Percentiles rank a stretch among this genome's conserved stretches.
phyloP scores from a whole-genome alignment of 2,329 filamentous ascomycete genomes.

The Rosellinia necatrix region DNA sequence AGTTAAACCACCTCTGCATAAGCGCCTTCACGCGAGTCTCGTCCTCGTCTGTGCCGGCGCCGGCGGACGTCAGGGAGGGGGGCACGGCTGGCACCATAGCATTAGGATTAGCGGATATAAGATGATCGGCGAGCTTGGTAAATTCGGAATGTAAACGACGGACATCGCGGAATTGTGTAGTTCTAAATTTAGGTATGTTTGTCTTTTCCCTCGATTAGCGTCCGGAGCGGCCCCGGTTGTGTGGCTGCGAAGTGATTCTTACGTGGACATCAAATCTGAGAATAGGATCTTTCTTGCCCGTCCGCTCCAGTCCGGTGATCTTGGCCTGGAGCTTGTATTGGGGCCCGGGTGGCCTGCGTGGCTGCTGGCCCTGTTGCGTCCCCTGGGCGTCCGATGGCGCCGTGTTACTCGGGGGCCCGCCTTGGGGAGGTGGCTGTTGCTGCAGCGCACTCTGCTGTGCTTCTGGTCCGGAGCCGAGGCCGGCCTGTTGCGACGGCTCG shows the following conservation, averaged over 20 bases:
- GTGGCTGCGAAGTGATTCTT: conserved; percentile 44
- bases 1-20: conserved; percentile 94
- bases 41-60: conserved; percentile 94
- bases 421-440: conserved; percentile 31
- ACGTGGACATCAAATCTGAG: conserved; percentile 96
- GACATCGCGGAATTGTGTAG: conserved; percentile 97
- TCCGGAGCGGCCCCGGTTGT: neutral
- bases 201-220: conserved; percentile 62
- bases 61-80: conserved; percentile 90
- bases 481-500: conserved; percentile 39
- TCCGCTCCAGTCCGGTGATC: conserved; percentile 90
- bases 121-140: conserved; percentile 90
- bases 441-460: conserved; percentile 30
- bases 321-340: conserved; percentile 90
- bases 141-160: conserved; percentile 95
- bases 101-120: conserved; percentile 97
- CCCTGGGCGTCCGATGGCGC: conserved; percentile 33
- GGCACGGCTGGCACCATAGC: conserved; percentile 92
- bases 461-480: conserved; percentile 33
- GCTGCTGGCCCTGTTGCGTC: conserved; percentile 45
- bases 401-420: conserved; percentile 26
- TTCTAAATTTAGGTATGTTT: conserved; percentile 96
- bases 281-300: conserved; percentile 93
- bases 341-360: conserved; percentile 64
- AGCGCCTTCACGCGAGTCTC: conserved; percentile 85